Evolutionary conservation across 108 stramenopile genomes (phyloP).

Genomic region (Cyclotella choctawhatcheeana): DNA sequence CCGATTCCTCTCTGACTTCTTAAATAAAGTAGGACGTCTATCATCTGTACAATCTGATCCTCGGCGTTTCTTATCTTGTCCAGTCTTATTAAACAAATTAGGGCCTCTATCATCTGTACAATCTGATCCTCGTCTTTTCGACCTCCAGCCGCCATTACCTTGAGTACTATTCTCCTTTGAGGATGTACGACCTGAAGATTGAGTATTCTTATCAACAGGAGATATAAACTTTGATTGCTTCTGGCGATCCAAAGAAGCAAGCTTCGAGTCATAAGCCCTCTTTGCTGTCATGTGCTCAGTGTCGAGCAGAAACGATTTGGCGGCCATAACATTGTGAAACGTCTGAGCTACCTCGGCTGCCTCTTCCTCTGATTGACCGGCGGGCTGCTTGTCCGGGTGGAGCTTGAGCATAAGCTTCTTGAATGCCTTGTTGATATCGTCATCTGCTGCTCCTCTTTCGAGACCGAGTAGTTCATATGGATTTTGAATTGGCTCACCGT

Average conservation of each 20-base stretch:
- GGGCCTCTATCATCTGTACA: background rate
- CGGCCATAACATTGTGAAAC: conserved; percentile 51
- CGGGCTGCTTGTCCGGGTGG: conserved; percentile 80
- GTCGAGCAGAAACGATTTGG: conserved; percentile 46
- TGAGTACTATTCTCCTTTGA: background rate
- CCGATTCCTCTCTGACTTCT: background rate
- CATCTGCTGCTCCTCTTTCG: conserved; percentile 53
- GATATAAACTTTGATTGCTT: conserved; percentile 7
- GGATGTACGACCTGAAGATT: background rate
- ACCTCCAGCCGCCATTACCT: too few relatives aligned
- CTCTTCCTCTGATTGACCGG: conserved; percentile 48
- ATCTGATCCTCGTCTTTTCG: too few relatives aligned
- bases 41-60: conserved; percentile 6
- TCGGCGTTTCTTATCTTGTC: background rate
- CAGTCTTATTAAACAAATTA: background rate
- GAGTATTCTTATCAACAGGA: conserved; percentile 4
- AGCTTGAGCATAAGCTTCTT: conserved; percentile 80
- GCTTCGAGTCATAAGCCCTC: conserved; percentile 48
- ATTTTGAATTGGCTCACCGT: conserved; percentile 48
- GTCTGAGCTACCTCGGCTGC: conserved; percentile 24
- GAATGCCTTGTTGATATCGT: conserved; percentile 79
- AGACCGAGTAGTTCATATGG: conserved; percentile 70
- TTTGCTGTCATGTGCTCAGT: conserved; percentile 35
- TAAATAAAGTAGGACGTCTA: background rate
- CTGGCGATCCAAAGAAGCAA: conserved; percentile 19